Base-by-base conservation (phyloP, 2,329 filamentous ascomycete species). In the Aspergillus sojae region DNA sequence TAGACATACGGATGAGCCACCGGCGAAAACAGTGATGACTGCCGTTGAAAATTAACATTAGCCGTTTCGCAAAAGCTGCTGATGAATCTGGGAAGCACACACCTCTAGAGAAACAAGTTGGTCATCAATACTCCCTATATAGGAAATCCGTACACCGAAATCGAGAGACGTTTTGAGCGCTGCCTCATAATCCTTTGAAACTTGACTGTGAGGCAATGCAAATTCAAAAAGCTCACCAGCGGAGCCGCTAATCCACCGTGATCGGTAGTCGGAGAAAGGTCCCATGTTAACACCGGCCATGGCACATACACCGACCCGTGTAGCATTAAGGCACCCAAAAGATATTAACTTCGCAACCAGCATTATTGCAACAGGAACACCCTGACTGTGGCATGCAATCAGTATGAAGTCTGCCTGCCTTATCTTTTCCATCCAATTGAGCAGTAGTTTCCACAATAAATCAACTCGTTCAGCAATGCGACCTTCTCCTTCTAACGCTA, bases 151-250 rank as follows among this genome's bases (percentile, higher is more conserved):
- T 16, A 92, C 92, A 14, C 94, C 93, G 71, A 92, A 90, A 19
- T 89, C 85, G 7, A 99, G 82, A 1, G 91, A 90, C 11, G 86
- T 86, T 71, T 91, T 88, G 3, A 98, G 80, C 0, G 93, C 88
- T 32, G 88, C 83, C 70, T 92, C 88, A 69, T 97, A 96, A 68
- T 91, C 88, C 71, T 90, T 89, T 0, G 93, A 94, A 14, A 97
- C 91, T 59, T 88, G 85, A 74, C 93, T 97, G 61, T 91, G 86
- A 0, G 91, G 88, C 66, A 94, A 88, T 19, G 90, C 90, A 79
- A 99, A 98, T 59, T 98, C 93, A 82, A 97, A 99, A 0, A 99
- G 84, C 77, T 99, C 95, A 3, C 91, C 90, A n/a, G 94, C 94
- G 0, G 92, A 93, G 7, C 93, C 93, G 77, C 93, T 95, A 53